Evolutionary conservation across 2,329 filamentous ascomycete species (phyloP), one percentile per base, ranked within the genome.

Genomic region (Endoconidiophora polonica): DNA sequence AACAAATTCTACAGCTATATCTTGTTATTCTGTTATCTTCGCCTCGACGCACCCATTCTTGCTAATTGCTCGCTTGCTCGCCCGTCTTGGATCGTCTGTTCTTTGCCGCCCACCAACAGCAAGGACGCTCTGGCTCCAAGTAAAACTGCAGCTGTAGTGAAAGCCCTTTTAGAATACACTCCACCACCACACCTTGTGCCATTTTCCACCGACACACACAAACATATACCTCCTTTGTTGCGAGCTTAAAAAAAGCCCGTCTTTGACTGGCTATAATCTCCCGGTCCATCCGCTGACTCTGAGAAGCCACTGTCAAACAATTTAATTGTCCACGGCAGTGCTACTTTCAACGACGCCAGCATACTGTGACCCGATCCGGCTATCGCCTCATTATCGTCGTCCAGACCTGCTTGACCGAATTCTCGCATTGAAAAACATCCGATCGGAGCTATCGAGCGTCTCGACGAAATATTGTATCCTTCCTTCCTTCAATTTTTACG

Each of bases 381-480:
- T 38, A 20, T 46, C 20, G 23, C 26, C 20, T 44, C 26, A 44
- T 18, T 50, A 24, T 44, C 40, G 38, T 37, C 26, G 49, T 40
- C 24, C 38, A 22, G 44, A 39, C 39, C 38, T 40, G 49, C 46
- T 51, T 44, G 44, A 42, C 49, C 49, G 49, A 51, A 44, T 51
- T 51, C 41, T 49, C 39, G 49, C 44, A 51, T 51, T 51, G 49
- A 51, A 51, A 51, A 51, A 51, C 36, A 51, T 51, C 49, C 42
- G 39, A 47, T 51, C 49, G 49, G 49, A 44, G 22, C 44, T 10
- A 20, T 51, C 49, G 49, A 47, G 39, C 49, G 26, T 38, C 42
- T 38, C 43, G 23, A 37, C 49, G 44, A 45, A 41, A 37, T 42
- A n/a, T 40, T 14, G 22, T 47, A 12, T 48, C 18, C 24, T 40